A percentile compares a stretch with the other conserved stretches of the same genome.
phyloP scores from a whole-genome alignment of 305 asterid genomes.

The Nicotiana rustica region DNA sequence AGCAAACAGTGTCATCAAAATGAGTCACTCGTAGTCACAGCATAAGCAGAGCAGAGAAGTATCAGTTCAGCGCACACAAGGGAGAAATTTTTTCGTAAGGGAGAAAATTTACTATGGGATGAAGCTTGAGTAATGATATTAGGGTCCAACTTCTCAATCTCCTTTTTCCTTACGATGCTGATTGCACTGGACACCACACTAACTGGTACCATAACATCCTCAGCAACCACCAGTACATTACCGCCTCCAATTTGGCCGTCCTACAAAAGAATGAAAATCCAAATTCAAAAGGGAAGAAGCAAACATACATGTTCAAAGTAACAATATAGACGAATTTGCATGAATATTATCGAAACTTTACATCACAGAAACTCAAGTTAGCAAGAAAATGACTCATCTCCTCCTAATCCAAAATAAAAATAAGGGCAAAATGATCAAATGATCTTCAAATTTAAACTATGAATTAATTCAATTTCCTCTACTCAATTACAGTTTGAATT shows the following conservation, averaged over 20 bases:
- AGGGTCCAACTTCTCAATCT: slow-evolving; percentile 61
- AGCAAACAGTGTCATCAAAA: background rate
- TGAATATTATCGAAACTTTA: background rate
- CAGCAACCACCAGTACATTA: slow-evolving; percentile 67
- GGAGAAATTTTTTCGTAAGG: no score
- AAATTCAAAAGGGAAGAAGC: background rate
- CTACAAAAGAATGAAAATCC: slow-evolving; percentile 39
- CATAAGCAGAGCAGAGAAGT: background rate
- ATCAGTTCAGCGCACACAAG: background rate
- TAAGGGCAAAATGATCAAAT: no score
- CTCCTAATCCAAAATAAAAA: background rate
- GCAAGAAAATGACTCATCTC: background rate
- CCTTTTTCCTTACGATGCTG: slow-evolving; percentile 63
- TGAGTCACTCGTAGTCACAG: background rate
- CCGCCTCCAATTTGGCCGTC: slow-evolving; percentile 53
- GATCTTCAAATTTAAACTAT: background rate
- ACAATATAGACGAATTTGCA: background rate
- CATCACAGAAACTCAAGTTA: background rate
- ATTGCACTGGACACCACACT: slow-evolving; percentile 60
- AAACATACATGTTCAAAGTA: background rate
- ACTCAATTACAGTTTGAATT: background rate
- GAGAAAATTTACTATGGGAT: slow-evolving; percentile 56
- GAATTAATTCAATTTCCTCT: background rate
- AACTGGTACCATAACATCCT: slow-evolving; percentile 59
- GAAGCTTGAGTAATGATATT: slow-evolving; percentile 78